A percentile compares a stretch with the other conserved stretches of the same genome.
Conservation (phyloP, 140 eudicot species). For the Erigeron philadelphicus region DNA sequence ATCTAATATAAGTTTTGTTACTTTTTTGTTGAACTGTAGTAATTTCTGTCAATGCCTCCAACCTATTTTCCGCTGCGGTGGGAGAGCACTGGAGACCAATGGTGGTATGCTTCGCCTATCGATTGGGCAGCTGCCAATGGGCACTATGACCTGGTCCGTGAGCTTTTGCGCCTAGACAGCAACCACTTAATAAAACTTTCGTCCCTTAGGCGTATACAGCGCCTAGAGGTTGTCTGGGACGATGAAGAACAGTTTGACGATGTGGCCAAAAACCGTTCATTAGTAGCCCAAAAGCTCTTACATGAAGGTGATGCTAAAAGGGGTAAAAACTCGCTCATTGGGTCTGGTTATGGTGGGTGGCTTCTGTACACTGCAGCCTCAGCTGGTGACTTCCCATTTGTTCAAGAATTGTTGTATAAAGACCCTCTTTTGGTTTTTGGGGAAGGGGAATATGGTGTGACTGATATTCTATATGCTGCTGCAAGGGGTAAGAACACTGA, state of each 20-base stretch:
- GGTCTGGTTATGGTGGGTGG: conserved; percentile 96
- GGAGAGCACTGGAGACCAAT: conserved; percentile 98
- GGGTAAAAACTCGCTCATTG: conserved; percentile 55
- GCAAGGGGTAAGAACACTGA: conserved; percentile 68
- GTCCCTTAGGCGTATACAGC: conserved; percentile 82
- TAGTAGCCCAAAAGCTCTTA: conserved; percentile 60
- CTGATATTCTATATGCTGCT: conserved; percentile 91
- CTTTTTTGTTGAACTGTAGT: conserved; percentile 20
- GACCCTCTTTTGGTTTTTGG: conserved; percentile 91
- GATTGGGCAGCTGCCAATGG: conserved; percentile 99
- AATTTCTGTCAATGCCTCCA: conserved; percentile 46
- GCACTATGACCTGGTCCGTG: conserved; percentile 84
- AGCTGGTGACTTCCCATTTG: conserved; percentile 75
- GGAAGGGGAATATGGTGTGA: conserved; percentile 92
- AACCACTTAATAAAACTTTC: conserved; percentile 78
- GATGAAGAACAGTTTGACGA: conserved; percentile 78
- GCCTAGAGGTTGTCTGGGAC: conserved; percentile 95
- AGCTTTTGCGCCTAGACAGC: conserved; percentile 82
- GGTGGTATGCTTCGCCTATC: conserved; percentile 98
- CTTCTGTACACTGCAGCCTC: conserved; percentile 96
- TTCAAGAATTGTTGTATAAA: conserved; percentile 50
- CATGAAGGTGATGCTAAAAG: conserved; percentile 54
- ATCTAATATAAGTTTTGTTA: conserved; percentile 1
- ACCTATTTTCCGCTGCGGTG: conserved; percentile 80
- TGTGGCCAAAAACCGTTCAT: conserved; percentile 68